Percentiles rank a stretch among this genome's conserved stretches.
Conservation (phyloP, 495 filamentous ascomycete species). For the Tetracladium marchalianum region DNA sequence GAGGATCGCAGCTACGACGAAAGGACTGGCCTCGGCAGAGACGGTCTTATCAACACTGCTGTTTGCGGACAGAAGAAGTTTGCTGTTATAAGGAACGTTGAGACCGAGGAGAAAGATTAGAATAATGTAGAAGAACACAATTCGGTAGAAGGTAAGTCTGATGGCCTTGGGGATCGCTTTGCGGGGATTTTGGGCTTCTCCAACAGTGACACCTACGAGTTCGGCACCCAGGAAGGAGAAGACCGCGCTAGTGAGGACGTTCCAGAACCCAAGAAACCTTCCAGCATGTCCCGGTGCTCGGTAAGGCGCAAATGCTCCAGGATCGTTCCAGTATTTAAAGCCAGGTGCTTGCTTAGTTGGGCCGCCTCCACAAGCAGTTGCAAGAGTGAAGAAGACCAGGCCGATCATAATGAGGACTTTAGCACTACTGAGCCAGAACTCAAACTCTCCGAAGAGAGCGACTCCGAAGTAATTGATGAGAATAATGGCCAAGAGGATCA, state of each 20-base stretch:
- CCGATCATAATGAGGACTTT: constrained; percentile 68
- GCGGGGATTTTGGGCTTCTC: constrained; percentile 61
- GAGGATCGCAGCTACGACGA: constrained; percentile 56
- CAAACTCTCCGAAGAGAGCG: constrained; percentile 60
- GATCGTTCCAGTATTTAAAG: constrained; percentile 60
- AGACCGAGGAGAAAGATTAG: constrained; percentile 64
- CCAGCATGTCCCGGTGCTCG: constrained; percentile 38
- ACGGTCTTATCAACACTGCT: constrained; percentile 36
- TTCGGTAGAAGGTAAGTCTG: constrained; percentile 60
- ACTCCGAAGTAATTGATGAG: constrained; percentile 59
- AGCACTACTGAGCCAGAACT: constrained; percentile 62
- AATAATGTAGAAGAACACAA: constrained; percentile 61
- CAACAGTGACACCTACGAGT: constrained; percentile 66
- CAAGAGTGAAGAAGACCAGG: constrained; percentile 21
- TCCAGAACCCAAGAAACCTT: constrained; percentile 66
- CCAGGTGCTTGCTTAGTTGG: constrained; percentile 35
- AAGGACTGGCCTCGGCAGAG: constrained; percentile 52
- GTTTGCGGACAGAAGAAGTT: constrained; percentile 40
- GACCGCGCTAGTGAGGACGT: constrained; percentile 60
- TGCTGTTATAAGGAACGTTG: constrained; percentile 49
- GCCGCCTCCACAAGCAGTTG: constrained; percentile 27
- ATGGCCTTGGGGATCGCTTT: constrained; percentile 59
- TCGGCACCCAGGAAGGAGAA: constrained; percentile 85
- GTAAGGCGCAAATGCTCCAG: constrained; percentile 58
- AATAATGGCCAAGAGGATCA: constrained; percentile 64